Conservation (phyloP, 306 rosid species). For the Sicyos baderoa region DNA sequence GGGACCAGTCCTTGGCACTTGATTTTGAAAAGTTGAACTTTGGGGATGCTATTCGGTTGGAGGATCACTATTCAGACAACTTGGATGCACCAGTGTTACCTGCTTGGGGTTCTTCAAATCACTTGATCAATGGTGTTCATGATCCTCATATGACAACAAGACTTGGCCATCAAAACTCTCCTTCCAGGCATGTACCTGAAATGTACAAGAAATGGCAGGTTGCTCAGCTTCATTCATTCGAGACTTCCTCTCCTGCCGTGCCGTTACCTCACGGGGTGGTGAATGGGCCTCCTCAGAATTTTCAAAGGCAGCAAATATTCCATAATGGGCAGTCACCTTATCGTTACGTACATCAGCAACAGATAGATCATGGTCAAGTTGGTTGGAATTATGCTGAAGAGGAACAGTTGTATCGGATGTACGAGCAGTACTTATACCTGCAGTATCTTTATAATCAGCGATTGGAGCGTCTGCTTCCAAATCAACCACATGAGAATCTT, state of each 20-base stretch:
- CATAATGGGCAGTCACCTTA: slow-evolving; percentile 23
- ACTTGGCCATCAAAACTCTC: slow-evolving; percentile 28
- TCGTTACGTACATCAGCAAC: slow-evolving; percentile 29
- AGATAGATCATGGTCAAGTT: slow-evolving; percentile 26
- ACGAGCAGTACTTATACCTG: slow-evolving; percentile 24
- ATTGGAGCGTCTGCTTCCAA: slow-evolving; percentile 31
- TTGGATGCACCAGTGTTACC: slow-evolving; percentile 22
- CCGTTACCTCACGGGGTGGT: slow-evolving; percentile 27
- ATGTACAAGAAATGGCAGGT: slow-evolving; percentile 21
- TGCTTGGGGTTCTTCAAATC: slow-evolving; percentile 26
- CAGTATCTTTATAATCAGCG: slow-evolving; percentile 34
- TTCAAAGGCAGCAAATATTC: slow-evolving; percentile 33
- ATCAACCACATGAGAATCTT: slow-evolving; percentile 30
- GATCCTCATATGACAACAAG: slow-evolving; percentile 23
- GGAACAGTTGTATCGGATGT: slow-evolving; percentile 26
- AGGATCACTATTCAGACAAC: slow-evolving; percentile 20
- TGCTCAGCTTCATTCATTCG: slow-evolving; percentile 22
- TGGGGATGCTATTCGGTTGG: slow-evolving; percentile 12
- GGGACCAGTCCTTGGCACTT: slow-evolving; percentile 30
- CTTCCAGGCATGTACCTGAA: slow-evolving; percentile 20
- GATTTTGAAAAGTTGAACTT: slow-evolving; percentile 38
- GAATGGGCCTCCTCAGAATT: slow-evolving; percentile 28
- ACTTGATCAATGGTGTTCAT: slow-evolving; percentile 22
- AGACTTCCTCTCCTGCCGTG: slow-evolving; percentile 21
- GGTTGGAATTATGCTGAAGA: slow-evolving; percentile 39